Percentiles rank a stretch among this genome's conserved stretches.
Evolutionary conservation across 305 asterid species (phyloP).

Genomic region (Salvia sclarea): DNA sequence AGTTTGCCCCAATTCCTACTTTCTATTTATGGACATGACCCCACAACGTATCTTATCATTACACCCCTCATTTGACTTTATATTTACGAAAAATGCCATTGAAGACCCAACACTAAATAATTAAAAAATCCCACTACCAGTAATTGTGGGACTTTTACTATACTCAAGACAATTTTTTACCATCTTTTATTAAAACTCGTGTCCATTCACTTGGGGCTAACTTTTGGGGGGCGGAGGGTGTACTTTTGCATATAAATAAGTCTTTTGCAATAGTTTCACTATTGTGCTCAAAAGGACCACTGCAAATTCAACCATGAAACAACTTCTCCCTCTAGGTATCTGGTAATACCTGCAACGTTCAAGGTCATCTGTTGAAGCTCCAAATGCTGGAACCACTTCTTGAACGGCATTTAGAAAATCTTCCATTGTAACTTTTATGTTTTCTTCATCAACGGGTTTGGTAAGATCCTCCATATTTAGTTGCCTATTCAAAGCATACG

Average conservation of each 20-base stretch:
- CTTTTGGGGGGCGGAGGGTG: too few relatives aligned
- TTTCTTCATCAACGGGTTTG: conserved; percentile 93
- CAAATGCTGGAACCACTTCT: conserved; percentile 96
- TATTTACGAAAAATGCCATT: too few relatives aligned
- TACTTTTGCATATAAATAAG: not conserved
- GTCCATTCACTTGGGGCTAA: too few relatives aligned
- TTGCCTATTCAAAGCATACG: conserved; percentile 91
- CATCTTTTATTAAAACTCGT: too few relatives aligned
- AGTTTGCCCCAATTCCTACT: too few relatives aligned
- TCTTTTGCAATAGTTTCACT: not conserved
- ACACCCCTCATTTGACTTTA: too few relatives aligned
- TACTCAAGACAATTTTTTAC: too few relatives aligned
- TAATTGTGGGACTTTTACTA: too few relatives aligned
- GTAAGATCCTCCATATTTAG: conserved; percentile 91
- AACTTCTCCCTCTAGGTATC: conserved; percentile 15
- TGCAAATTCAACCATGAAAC: conserved; percentile 6
- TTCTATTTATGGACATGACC: too few relatives aligned
- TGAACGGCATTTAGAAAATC: conserved; percentile 83
- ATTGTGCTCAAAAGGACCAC: not conserved
- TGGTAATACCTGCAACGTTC: conserved; percentile 90
- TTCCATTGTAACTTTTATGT: conserved; percentile 87
- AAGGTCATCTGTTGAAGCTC: conserved; percentile 98
- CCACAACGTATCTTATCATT: too few relatives aligned
- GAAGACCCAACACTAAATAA: too few relatives aligned
- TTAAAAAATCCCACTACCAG: too few relatives aligned